A percentile compares a stretch with the other conserved stretches of the same genome.
Evolutionary conservation across 2,329 filamentous ascomycete genomes (phyloP).

Genomic region (Keithomyces neogunnii): DNA sequence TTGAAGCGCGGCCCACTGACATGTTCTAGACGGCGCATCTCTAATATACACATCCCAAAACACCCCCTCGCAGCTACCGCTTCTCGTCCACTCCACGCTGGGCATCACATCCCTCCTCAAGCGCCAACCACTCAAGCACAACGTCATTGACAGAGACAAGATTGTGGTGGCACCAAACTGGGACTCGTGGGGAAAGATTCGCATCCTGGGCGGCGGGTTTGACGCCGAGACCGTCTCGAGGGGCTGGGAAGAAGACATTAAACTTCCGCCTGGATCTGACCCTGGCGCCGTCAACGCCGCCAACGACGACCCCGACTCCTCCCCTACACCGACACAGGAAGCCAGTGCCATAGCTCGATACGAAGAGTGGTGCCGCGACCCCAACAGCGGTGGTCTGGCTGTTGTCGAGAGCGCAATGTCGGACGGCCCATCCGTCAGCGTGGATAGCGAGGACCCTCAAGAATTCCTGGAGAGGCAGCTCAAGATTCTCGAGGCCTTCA

Average conservation of each 20-base stretch:
- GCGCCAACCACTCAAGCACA: slow-evolving; percentile 72
- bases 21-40: slow-evolving; percentile 61
- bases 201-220: slow-evolving; percentile 83
- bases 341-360: slow-evolving; percentile 60
- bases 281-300: slow-evolving; percentile 13
- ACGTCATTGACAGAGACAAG: slow-evolving; percentile 89
- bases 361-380: slow-evolving; percentile 71
- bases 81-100: slow-evolving; percentile 74
- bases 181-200: slow-evolving; percentile 98
- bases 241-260: slow-evolving; percentile 79
- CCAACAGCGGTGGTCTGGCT: slow-evolving; percentile 50
- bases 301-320: slow-evolving; percentile 13
- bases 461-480: slow-evolving; percentile 68
- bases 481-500: slow-evolving; percentile 60
- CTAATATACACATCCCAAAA: slow-evolving; percentile 79
- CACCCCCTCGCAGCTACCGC: slow-evolving; percentile 67
- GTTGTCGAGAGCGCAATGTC: slow-evolving; percentile 32
- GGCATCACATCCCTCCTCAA: slow-evolving; percentile 79
- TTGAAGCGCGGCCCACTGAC: slow-evolving; percentile 12
- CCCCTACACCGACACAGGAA: not conserved
- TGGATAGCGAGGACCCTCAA: slow-evolving; percentile 56
- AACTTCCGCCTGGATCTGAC: slow-evolving; percentile 36
- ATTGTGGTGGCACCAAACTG: slow-evolving; percentile 93
- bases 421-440: slow-evolving; percentile 22
- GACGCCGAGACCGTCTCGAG: slow-evolving; percentile 80